These are phyloP conservation scores for Phytophthora litchii DNA, from an alignment of 352 stramenopile species.

Conservation along the genomic window DNA sequence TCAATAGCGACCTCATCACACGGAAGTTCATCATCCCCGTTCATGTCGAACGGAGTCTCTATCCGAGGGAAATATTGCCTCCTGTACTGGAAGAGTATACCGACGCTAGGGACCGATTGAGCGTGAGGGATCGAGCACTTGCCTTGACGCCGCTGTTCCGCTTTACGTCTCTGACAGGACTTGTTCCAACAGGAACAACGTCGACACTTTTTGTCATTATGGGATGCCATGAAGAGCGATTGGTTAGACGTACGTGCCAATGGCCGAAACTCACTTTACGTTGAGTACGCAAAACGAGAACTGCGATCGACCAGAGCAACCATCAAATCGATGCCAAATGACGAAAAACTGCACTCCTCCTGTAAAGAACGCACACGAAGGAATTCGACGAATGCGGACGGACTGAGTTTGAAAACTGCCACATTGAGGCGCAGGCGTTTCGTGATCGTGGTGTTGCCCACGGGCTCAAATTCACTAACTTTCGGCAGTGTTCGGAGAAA, in stretches of 20 bases:
- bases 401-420: conserved; percentile 8
- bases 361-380: conserved; percentile 34
- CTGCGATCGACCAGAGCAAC: conserved; percentile 8
- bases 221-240: conserved; percentile 5
- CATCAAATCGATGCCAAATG: not conserved
- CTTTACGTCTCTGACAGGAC: conserved; percentile 15
- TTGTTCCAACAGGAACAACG: conserved; percentile 20
- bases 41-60: conserved; percentile 3
- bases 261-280: conserved; percentile 3
- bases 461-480: not conserved
- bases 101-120: conserved; percentile 1
- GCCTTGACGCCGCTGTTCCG: conserved; percentile 7
- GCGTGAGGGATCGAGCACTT: conserved; percentile 6
- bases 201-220: conserved; percentile 22
- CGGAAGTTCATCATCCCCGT: conserved; percentile 8
- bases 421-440: not conserved
- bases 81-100: conserved; percentile 9
- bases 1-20: conserved; percentile 21
- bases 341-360: conserved; percentile 1
- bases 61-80: conserved; percentile 6
- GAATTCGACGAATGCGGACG: conserved; percentile 15
- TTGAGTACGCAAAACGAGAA: conserved; percentile 31
- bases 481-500: not conserved
- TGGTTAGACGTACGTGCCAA: conserved; percentile 1
- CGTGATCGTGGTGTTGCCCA: not conserved